Conservation (phyloP, 2,329 filamentous ascomycete species). For the Penicillium psychrosexuale region DNA sequence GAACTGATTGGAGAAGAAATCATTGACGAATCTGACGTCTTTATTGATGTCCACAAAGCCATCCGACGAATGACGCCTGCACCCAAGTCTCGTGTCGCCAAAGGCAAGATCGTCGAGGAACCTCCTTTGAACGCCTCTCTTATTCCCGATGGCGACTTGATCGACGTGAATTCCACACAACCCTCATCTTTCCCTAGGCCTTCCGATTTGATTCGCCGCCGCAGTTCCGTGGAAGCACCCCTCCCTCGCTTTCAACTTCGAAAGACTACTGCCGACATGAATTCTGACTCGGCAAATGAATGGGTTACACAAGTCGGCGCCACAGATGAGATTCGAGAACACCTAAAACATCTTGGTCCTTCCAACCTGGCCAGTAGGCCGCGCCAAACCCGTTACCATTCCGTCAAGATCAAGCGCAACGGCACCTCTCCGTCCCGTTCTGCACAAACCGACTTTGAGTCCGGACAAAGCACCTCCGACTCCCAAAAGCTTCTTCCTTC, state of each 20-base stretch:
- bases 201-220: slow-evolving; percentile 28
- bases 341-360: slow-evolving; percentile 62
- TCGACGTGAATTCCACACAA: slow-evolving; percentile 47
- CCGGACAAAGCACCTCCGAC: slow-evolving; percentile 44
- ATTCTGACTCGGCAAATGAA: slow-evolving; percentile 26
- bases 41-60: slow-evolving; percentile 74
- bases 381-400: slow-evolving; percentile 58
- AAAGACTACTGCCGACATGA: slow-evolving; percentile 32
- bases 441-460: slow-evolving; percentile 35
- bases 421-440: slow-evolving; percentile 34
- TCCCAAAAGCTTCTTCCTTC: slow-evolving; percentile 27
- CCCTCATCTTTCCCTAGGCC: slow-evolving; percentile 25
- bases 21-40: slow-evolving; percentile 5
- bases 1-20: slow-evolving; percentile 95
- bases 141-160: slow-evolving; percentile 36
- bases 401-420: slow-evolving; percentile 64
- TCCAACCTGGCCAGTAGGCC: slow-evolving; percentile 61
- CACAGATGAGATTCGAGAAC: slow-evolving; percentile 56
- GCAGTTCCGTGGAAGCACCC: slow-evolving; percentile 36
- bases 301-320: slow-evolving; percentile 48
- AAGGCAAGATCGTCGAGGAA: slow-evolving; percentile 53
- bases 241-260: slow-evolving; percentile 42
- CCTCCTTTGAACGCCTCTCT: slow-evolving; percentile 34
- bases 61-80: slow-evolving; percentile 85
- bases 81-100: slow-evolving; percentile 69